These are phyloP conservation scores for Phialocephala sp. DNA, from an alignment of 2,329 filamentous ascomycete genomes.

Conservation along the genomic window DNA sequence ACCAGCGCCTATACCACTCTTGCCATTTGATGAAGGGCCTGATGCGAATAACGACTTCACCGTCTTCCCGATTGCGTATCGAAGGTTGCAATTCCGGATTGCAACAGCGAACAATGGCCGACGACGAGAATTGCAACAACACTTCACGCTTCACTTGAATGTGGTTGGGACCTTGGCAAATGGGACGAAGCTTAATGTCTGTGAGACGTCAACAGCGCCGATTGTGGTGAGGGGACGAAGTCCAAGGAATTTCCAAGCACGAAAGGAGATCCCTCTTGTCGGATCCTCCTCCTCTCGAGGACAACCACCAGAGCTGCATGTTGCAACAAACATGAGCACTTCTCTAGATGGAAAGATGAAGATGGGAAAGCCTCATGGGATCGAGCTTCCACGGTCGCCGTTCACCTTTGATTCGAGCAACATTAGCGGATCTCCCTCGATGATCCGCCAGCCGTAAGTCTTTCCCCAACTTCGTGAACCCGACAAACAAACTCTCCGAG, in stretches of 20 bases:
- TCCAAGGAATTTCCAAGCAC: slow-evolving; percentile 90
- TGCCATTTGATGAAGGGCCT: slow-evolving; percentile 62
- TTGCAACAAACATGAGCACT: slow-evolving; percentile 33
- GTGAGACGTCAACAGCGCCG: slow-evolving; percentile 84
- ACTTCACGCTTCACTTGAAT: slow-evolving; percentile 90
- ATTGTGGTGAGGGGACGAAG: slow-evolving; percentile 94
- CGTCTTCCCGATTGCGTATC: slow-evolving; percentile 93
- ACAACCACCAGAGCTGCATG: slow-evolving; percentile 41
- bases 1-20: slow-evolving; percentile 79
- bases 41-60: slow-evolving; percentile 69
- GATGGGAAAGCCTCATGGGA: slow-evolving; percentile 33
- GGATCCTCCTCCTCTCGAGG: slow-evolving; percentile 44
- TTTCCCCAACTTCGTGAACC: neutral
- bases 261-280: slow-evolving; percentile 85
- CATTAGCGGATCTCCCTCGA: slow-evolving; percentile 36
- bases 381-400: slow-evolving; percentile 41
- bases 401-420: slow-evolving; percentile 43
- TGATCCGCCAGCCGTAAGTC: slow-evolving; percentile 42
- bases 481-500: slow-evolving; percentile 7
- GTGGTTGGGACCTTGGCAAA: slow-evolving; percentile 83
- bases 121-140: slow-evolving; percentile 92
- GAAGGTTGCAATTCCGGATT: slow-evolving; percentile 88
- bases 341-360: slow-evolving; percentile 33
- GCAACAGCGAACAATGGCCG: slow-evolving; percentile 96
- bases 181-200: slow-evolving; percentile 80